Conservation (phyloP, 1,284 basidiomycete genomes). For the Trametes sp. region DNA sequence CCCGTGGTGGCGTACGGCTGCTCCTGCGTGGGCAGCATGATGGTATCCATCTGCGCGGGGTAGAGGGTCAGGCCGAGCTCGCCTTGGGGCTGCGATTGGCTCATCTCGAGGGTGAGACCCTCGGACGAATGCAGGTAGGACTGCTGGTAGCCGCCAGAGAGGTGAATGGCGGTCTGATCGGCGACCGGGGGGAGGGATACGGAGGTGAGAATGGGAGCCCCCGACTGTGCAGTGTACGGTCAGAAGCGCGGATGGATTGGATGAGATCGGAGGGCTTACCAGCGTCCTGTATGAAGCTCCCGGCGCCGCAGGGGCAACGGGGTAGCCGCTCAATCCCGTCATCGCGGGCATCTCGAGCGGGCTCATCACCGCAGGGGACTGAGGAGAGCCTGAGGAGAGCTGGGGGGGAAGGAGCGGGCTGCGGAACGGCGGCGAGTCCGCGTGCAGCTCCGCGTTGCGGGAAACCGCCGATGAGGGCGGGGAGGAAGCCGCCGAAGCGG, state of each 20-base stretch:
- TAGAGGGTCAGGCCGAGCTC: slow-evolving; percentile 15
- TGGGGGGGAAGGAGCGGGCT: slow-evolving; percentile 27
- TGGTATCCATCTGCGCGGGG: not conserved
- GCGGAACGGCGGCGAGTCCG: slow-evolving; percentile 18
- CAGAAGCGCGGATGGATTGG: not conserved
- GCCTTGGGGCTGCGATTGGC: slow-evolving; percentile 11
- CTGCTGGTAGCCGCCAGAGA: not conserved
- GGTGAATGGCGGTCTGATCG: not conserved
- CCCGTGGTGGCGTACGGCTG: not conserved
- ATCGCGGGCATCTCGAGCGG: slow-evolving; percentile 11
- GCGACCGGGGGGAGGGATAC: slow-evolving; percentile 9
- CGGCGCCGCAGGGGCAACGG: not conserved
- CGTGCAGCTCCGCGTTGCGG: not conserved
- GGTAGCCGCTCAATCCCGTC: slow-evolving; percentile 2
- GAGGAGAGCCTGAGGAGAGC: not conserved
- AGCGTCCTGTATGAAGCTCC: not conserved
- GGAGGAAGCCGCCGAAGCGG: not conserved
- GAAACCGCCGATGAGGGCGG: slow-evolving; percentile 1
- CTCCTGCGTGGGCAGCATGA: slow-evolving; percentile 1
- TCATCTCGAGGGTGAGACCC: slow-evolving; percentile 1
- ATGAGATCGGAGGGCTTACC: not conserved
- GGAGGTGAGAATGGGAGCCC: not conserved
- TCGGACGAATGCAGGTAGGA: not conserved
- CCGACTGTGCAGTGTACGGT: not conserved
- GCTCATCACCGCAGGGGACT: slow-evolving; percentile 1